phyloP scores from a whole-genome alignment of 495 filamentous ascomycete species.

The Neurospora sp. region DNA sequence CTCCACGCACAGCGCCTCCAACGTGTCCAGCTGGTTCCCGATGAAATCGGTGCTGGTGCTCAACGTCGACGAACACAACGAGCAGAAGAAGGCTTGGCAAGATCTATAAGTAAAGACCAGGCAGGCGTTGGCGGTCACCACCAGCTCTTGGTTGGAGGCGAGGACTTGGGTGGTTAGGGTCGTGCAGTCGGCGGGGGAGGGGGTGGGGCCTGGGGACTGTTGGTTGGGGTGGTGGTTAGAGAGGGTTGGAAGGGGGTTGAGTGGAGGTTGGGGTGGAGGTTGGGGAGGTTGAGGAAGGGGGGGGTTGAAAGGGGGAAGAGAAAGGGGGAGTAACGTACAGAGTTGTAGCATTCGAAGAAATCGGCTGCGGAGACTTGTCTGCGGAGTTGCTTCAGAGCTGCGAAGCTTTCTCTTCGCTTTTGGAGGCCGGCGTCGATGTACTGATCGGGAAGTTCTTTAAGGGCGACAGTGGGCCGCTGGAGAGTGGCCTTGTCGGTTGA shows the following conservation, averaged over 20 bases:
- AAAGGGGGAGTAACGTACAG: constrained; percentile 17
- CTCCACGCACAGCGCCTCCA: constrained; percentile 27
- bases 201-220: constrained; percentile 21
- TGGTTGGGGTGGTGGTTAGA: neutral
- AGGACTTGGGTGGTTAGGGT: constrained; percentile 23
- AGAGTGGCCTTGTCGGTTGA: constrained; percentile 12
- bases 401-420: constrained; percentile 14
- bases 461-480: constrained; percentile 12
- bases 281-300: neutral
- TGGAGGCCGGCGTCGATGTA: constrained; percentile 4
- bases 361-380: constrained; percentile 11
- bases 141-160: constrained; percentile 19
- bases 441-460: constrained; percentile 15
- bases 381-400: constrained; percentile 6
- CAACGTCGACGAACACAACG: constrained; percentile 24
- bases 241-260: neutral
- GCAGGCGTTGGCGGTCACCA: constrained; percentile 28
- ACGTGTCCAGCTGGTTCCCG: constrained; percentile 26
- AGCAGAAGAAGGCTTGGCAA: constrained; percentile 36
- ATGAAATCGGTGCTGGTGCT: constrained; percentile 28
- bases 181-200: constrained; percentile 23
- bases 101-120: constrained; percentile 25
- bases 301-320: neutral
- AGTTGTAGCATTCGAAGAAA: constrained; percentile 29
- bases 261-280: neutral